phyloP scores from a whole-genome alignment of 1,139 yeast species.

The Sugiyamaella novakii region DNA sequence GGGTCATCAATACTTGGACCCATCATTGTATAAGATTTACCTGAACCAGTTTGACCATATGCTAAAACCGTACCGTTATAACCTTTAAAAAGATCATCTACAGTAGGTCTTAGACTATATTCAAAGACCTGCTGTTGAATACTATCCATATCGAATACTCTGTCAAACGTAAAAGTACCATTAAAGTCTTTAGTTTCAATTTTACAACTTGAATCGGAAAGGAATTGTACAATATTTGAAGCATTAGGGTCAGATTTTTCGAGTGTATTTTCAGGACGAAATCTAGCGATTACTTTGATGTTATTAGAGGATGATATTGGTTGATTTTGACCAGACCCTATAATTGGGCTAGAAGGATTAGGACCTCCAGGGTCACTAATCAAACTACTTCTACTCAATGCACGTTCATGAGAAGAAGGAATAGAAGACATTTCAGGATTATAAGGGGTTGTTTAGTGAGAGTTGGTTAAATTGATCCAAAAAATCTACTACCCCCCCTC shows the following conservation, averaged over 20 bases:
- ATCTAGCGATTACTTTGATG: constrained; percentile 67
- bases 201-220: constrained; percentile 28
- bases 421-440: constrained; percentile 13
- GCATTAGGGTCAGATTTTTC: constrained; percentile 25
- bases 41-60: constrained; percentile 89
- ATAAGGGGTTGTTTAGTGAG: no score
- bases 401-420: constrained; percentile 17
- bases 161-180: constrained; percentile 62
- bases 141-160: constrained; percentile 56
- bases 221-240: constrained; percentile 21
- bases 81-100: constrained; percentile 72
- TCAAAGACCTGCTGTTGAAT: constrained; percentile 65
- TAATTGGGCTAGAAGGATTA: background rate
- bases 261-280: constrained; percentile 51
- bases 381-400: constrained; percentile 23
- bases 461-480: no score
- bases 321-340: no score
- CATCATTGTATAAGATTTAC: constrained; percentile 86
- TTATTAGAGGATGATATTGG: constrained; percentile 40
- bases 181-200: constrained; percentile 29
- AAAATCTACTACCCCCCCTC: no score
- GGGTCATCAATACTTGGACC: constrained; percentile 54
- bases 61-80: constrained; percentile 85
- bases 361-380: constrained; percentile 16
- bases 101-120: constrained; percentile 58